These are phyloP conservation scores for Corchorus olitorius DNA, from an alignment of 345 rosid species.

Conservation along the genomic window DNA sequence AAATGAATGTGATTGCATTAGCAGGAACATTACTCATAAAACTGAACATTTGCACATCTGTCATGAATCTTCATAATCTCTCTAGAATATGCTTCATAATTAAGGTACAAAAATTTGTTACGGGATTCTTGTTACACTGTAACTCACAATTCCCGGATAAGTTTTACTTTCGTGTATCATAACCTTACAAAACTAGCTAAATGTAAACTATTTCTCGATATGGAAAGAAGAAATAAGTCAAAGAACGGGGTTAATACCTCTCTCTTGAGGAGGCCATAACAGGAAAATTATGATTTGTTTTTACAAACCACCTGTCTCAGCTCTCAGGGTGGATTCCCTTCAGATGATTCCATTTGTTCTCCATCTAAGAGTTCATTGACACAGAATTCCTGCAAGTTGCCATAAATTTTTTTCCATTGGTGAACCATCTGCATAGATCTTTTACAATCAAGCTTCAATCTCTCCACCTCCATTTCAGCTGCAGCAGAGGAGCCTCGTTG, in stretches of 20 bases:
- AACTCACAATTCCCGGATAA: not conserved
- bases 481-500: constrained; percentile 60
- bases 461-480: constrained; percentile 68
- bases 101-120: not conserved
- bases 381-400: constrained; percentile 58
- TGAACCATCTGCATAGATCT: constrained; percentile 44
- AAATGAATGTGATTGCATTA: not conserved
- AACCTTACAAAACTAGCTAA: not conserved
- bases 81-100: constrained; percentile 6
- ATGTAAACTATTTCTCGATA: not conserved
- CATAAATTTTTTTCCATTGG: constrained; percentile 66
- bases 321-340: not conserved
- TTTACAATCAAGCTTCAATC: constrained; percentile 50
- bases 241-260: not conserved
- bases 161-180: not conserved
- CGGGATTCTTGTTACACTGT: not conserved
- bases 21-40: constrained; percentile 8
- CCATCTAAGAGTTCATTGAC: constrained; percentile 54
- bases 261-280: not conserved
- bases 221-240: not conserved
- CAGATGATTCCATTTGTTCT: constrained; percentile 21
- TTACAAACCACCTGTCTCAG: not conserved
- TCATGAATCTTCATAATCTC: constrained; percentile 9
- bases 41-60: not conserved
- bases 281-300: constrained; percentile 5